Base-by-base conservation (phyloP, 768 basidiomycete genomes). In the Amyloporia xantha region DNA sequence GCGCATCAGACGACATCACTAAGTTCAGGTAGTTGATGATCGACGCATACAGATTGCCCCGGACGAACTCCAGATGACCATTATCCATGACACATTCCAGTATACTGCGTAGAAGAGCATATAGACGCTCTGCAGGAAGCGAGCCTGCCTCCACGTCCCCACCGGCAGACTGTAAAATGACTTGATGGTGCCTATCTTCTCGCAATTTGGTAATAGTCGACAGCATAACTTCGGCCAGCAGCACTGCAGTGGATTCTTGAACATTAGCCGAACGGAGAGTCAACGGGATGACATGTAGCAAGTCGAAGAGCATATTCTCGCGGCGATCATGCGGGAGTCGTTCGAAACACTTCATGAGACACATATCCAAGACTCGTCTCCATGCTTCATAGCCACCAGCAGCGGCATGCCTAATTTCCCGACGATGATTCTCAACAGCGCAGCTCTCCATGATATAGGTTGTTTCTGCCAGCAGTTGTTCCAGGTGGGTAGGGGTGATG, bases 1-100 rank as follows among this genome's bases (percentile, higher is more conserved):
- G n/a, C 12, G 25, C 33, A 17, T 43, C 43, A 19, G 71, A 60
- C 2, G 57, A 48, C 6, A 52, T 19, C 41, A 87, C 71, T n/a
- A 95, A 76, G 59, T 93, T 85, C 36, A 95, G 68, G 60, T 91
- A 94, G 66, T 95, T 95, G 68, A 91, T 81, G 49, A 97, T 71
- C 4, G 89, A 73, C 3, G 91, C 91, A 64, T 95, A 98, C n/a
- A 97, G 72, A 62, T 98, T 97, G 5, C 95, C 95, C 21, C 94
- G 84, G 15, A 93, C 86, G 44, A 90, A 73, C 61, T 95, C 91
- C 23, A 86, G 77, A 11, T 82, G 84, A 51, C 85, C 88, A 51
- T 77, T 84, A 52, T 86, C 82, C 49, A 85, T 59, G 48, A 93
- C 77, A 41, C 83, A 85, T 45, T 90, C 82, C 46, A 96, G 63